Conservation (phyloP, 176 grass and related monocot species). For the Oryza brachyantha region DNA sequence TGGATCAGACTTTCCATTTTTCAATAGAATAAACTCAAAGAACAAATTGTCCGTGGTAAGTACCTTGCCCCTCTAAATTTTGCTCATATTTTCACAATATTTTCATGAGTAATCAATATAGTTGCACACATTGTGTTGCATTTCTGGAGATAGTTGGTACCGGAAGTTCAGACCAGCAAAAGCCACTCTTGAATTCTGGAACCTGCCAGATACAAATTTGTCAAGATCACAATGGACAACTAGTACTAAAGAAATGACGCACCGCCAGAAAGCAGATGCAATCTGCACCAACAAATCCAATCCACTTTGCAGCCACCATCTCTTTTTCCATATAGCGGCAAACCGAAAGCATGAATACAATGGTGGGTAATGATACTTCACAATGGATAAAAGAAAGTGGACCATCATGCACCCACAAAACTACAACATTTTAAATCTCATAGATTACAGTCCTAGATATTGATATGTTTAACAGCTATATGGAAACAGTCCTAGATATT, state of each 20-base stretch:
- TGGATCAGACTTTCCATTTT: no score
- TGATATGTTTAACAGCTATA: background rate
- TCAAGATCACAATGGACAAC: background rate
- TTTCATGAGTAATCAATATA: background rate
- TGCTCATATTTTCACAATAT: background rate
- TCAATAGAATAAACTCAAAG: no score
- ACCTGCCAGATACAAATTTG: background rate
- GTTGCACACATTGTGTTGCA: background rate
- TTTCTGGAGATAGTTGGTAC: background rate
- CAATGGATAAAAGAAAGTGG: background rate
- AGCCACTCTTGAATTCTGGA: background rate
- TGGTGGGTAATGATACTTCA: background rate
- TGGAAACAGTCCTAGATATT: no score
- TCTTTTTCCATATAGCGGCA: background rate
- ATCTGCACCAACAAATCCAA: background rate
- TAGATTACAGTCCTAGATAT: background rate
- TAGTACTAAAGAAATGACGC: background rate
- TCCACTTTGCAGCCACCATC: background rate
- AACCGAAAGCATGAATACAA: background rate
- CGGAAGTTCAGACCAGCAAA: background rate
- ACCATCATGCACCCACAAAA: background rate
- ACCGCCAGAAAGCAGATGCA: background rate
- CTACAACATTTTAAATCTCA: background rate
- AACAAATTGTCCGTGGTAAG: no score
- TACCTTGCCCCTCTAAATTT: background rate